phyloP scores from a whole-genome alignment of 2,329 filamentous ascomycete species.

The Beauveria medogensis region DNA sequence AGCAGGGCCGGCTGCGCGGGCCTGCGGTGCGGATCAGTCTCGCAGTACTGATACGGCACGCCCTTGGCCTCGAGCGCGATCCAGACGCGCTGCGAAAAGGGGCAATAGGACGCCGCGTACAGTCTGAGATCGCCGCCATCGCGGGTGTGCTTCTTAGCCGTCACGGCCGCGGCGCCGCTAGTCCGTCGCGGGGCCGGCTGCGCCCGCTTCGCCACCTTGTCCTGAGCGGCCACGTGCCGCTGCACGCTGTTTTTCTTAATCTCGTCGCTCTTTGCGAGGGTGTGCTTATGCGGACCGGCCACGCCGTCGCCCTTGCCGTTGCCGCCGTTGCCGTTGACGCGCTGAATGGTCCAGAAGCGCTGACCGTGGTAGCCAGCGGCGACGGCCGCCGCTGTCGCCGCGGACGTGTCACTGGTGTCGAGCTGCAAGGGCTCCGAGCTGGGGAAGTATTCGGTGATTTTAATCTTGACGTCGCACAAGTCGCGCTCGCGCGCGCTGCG shows the following conservation, averaged over 20 bases:
- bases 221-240: conserved; percentile 54
- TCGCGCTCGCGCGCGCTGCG: conserved; percentile 66
- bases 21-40: conserved; percentile 66
- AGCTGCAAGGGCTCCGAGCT: conserved; percentile 32
- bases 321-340: conserved; percentile 68
- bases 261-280: conserved; percentile 63
- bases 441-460: conserved; percentile 70
- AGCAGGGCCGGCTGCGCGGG: conserved; percentile 50
- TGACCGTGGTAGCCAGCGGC: conserved; percentile 38
- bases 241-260: conserved; percentile 77
- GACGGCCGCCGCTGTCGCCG: conserved; percentile 13
- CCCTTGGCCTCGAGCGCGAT: conserved; percentile 76
- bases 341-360: conserved; percentile 65
- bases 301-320: conserved; percentile 65
- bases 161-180: conserved; percentile 61
- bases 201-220: conserved; percentile 55
- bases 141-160: conserved; percentile 60
- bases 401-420: conserved; percentile 14
- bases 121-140: conserved; percentile 68
- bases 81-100: conserved; percentile 84
- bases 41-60: conserved; percentile 76
- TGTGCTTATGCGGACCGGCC: conserved; percentile 66
- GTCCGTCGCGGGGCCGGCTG: conserved; percentile 67
- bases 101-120: conserved; percentile 78
- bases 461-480: conserved; percentile 82